Conservation (phyloP, 176 grass and related monocot species). For the Pontederia paniculata region DNA sequence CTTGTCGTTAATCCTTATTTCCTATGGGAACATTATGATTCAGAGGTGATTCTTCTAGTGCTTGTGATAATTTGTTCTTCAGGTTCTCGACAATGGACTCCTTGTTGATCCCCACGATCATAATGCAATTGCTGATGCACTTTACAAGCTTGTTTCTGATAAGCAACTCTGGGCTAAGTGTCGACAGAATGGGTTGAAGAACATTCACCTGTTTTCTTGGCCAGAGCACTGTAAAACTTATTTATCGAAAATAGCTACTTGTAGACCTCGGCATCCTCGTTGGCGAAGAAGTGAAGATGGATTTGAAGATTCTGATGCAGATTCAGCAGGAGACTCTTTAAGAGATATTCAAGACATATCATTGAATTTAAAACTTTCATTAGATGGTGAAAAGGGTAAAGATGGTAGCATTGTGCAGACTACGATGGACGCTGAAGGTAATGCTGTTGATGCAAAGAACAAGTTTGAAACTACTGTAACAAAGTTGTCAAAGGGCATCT, state of each 20-base stretch:
- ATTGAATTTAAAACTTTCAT: slow-evolving; percentile 39
- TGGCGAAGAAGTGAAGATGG: slow-evolving; percentile 37
- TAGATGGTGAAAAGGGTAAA: slow-evolving; percentile 35
- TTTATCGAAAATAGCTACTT: slow-evolving; percentile 30
- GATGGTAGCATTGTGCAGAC: slow-evolving; percentile 9
- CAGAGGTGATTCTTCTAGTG: background rate
- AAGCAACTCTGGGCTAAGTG: slow-evolving; percentile 46
- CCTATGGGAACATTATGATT: background rate
- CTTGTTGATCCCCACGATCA: slow-evolving; percentile 47
- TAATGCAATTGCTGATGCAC: slow-evolving; percentile 41
- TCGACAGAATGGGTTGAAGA: slow-evolving; percentile 45
- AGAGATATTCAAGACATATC: slow-evolving; percentile 45
- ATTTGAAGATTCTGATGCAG: slow-evolving; percentile 30
- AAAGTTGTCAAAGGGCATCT: slow-evolving; percentile 23
- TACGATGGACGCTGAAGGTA: background rate
- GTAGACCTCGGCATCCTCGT: slow-evolving; percentile 39
- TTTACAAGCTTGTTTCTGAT: slow-evolving; percentile 52
- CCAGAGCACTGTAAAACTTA: slow-evolving; percentile 50
- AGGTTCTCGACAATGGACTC: slow-evolving; percentile 51
- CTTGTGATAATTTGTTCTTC: slow-evolving; percentile 11
- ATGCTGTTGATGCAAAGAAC: slow-evolving; percentile 13
- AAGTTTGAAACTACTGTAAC: slow-evolving; percentile 26
- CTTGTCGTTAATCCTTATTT: background rate
- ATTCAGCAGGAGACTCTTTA: slow-evolving; percentile 36
- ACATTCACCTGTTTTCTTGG: slow-evolving; percentile 49